Evolutionary conservation across 176 grass and related monocot species (phyloP).

Genomic region (Puccinellia tenuiflora): DNA sequence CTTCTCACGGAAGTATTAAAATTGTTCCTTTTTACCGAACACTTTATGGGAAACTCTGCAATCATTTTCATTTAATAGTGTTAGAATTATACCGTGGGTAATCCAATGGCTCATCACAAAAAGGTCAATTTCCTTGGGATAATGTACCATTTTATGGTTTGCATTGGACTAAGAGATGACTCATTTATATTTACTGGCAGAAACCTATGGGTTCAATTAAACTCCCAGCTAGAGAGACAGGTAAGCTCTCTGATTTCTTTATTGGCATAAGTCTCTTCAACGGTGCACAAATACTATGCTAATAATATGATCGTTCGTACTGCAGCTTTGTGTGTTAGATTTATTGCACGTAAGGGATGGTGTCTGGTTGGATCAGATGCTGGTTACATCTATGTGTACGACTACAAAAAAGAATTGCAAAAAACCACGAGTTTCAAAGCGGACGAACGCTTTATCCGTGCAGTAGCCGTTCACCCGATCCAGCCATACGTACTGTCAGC

Average conservation of each 20-base stretch:
- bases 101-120: background rate
- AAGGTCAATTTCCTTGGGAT: background rate
- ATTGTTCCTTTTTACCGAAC: too few species aligned
- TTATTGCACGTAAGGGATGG: background rate
- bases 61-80: too few species aligned
- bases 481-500: background rate
- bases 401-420: background rate
- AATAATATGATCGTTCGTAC: background rate
- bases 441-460: too few species aligned
- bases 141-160: background rate
- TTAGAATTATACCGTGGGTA: background rate
- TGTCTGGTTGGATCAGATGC: background rate
- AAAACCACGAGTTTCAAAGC: too few species aligned
- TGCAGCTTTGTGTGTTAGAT: background rate
- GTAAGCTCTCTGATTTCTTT: background rate
- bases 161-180: background rate
- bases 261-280: background rate
- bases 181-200: background rate
- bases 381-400: background rate
- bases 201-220: background rate
- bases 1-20: background rate
- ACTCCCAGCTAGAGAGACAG: accelerated
- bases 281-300: background rate
- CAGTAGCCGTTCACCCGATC: background rate
- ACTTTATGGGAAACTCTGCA: too few species aligned